These are phyloP conservation scores for Trifolium fragiferum DNA, from an alignment of 306 rosid genomes.

Conservation along the genomic window DNA sequence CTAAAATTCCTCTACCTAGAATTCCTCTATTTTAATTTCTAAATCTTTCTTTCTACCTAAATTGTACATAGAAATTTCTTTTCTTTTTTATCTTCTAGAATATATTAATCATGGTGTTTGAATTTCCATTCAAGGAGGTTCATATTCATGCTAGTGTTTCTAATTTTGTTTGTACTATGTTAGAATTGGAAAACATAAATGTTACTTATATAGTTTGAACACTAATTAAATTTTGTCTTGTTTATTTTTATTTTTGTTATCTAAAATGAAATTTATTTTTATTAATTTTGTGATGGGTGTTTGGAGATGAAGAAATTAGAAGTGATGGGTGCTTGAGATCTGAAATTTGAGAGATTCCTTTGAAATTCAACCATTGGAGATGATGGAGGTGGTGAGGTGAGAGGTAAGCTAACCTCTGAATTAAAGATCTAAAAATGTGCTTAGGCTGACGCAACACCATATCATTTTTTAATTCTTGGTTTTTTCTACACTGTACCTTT, in stretches of 20 bases:
- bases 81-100: neutral
- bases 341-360: slow-evolving; percentile 44
- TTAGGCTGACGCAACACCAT: slow-evolving; percentile 51
- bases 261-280: neutral
- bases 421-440: slow-evolving; percentile 46
- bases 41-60: neutral
- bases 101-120: neutral
- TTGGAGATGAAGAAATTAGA: slow-evolving; percentile 31
- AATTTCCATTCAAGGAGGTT: slow-evolving; percentile 37
- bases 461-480: slow-evolving; percentile 29
- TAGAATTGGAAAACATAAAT: slow-evolving; percentile 23
- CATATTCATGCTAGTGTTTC: slow-evolving; percentile 24
- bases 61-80: slow-evolving; percentile 43
- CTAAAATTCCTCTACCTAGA: neutral
- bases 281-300: neutral
- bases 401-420: slow-evolving; percentile 39
- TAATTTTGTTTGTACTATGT: slow-evolving; percentile 26
- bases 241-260: neutral
- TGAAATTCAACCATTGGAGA: slow-evolving; percentile 43
- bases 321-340: slow-evolving; percentile 50
- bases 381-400: slow-evolving; percentile 40
- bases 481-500: too few species aligned
- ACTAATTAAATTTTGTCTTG: slow-evolving; percentile 11
- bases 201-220: slow-evolving; percentile 17
- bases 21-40: neutral